Percentiles rank a stretch among this genome's conserved stretches.
These are phyloP conservation scores for Tricholomella constricta DNA, from an alignment of 768 basidiomycete species.

Conservation along the genomic window DNA sequence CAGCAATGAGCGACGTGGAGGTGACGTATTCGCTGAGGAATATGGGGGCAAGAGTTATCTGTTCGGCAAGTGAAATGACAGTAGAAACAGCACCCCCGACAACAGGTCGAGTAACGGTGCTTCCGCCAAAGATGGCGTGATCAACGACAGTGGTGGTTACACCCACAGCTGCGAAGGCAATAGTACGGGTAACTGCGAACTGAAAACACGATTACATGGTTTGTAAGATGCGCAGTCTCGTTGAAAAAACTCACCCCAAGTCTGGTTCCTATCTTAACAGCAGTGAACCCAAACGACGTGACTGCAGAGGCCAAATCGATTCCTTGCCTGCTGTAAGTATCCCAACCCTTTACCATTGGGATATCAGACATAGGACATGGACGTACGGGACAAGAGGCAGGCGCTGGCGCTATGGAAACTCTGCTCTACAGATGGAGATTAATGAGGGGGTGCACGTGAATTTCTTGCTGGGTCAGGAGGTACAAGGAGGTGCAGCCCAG, in stretches of 20 bases:
- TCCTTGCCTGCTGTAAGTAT: conserved; percentile 54
- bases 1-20: conserved; percentile 72
- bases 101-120: conserved; percentile 55
- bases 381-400: conserved; percentile 9
- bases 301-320: conserved; percentile 68
- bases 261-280: conserved; percentile 66
- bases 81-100: conserved; percentile 60
- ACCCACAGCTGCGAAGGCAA: conserved; percentile 60
- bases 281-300: conserved; percentile 65
- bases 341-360: conserved; percentile 48
- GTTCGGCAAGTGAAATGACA: conserved; percentile 67
- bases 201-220: conserved; percentile 24
- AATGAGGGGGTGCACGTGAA: too few relatives aligned
- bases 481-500: too few relatives aligned
- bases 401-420: neutral
- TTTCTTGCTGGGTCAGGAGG: too few relatives aligned
- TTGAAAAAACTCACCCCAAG: conserved; percentile 56
- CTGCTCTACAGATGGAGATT: too few relatives aligned
- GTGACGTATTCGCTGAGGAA: conserved; percentile 76
- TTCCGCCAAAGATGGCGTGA: conserved; percentile 65
- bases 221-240: neutral
- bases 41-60: conserved; percentile 73
- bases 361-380: conserved; percentile 16
- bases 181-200: conserved; percentile 69
- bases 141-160: conserved; percentile 64